Evolutionary conservation across 2,329 filamentous ascomycete genomes (phyloP), one percentile per base, ranked within the genome.

Genomic region (Aspergillus fischeri): DNA sequence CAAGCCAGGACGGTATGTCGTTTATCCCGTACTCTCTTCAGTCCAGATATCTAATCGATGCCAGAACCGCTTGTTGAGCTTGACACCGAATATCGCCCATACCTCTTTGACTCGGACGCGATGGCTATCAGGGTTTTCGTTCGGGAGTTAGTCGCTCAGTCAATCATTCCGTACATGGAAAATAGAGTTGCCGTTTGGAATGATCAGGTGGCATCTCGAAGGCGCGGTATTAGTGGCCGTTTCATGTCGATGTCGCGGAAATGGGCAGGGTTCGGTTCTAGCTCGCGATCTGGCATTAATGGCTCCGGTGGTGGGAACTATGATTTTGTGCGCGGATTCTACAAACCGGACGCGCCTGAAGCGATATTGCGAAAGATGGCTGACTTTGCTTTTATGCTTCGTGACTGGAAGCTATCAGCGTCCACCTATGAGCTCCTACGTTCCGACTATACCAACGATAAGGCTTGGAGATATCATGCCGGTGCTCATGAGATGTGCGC

Each of bases 401-500:
- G 94, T 32, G 95, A 99, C 73, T 99, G 89, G 86, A 97, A 95
- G 74, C 79, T 99, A 38, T 91, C 94, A 9, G 85, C 94, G 65
- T 92, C 89, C 11, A 96, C 91, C 0, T 99, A 97, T 71, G 93
- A 99, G 56, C 83, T 99, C 4, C 77, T 99, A 8, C 86, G 91
- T 53, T 84, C 87, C 7, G 95, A 99, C 72, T 99, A 93, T 73
- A 87, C 86, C 69, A 94, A 94, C 70, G 92, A 97, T 71, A 97
- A 97, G 73, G 95, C 94, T 1, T 99, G 94, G 94, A 91, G 86
- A 66, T 90, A 97, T 69, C 91, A 97, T 70, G 94, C 94, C 0
- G 93, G 90, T 3, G 89, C 90, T 1, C 93, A 96, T 72, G 94
- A 99, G 78, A 97, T 99, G 93, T 88, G 90, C 29, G 92, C 91